Evolutionary conservation across 2,329 filamentous ascomycete genomes (phyloP), one percentile per base, ranked within the genome.

Genomic region (Aspergillus texensis): DNA sequence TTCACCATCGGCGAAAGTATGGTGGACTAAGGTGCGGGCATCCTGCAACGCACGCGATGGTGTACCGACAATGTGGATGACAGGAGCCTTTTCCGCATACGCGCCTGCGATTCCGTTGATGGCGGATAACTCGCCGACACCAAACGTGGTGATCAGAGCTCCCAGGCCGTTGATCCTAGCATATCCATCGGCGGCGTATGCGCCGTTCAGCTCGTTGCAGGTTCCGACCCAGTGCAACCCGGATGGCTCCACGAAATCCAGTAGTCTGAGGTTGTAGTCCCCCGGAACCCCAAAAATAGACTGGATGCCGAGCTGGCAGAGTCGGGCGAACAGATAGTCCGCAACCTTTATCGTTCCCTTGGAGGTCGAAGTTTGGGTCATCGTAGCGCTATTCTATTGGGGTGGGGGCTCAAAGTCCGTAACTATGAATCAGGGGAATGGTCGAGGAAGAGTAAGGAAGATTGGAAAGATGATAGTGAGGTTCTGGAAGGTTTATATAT

Each of bases 51-150:
- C 63, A 0, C 81, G 77, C 3, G 75, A 70, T 2, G 86, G 84
- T 0, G 82, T 83, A 0, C 86, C 86, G 24, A 88, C 85, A 57
- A 89, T 82, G 68, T 89, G 86, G 4, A 88, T 82, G 6, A 93
- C 82, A 1, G 90, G 89, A 3, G 91, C 88, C 68, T 86, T 85
- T 76, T 94, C 91, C 0, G 90, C 89, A 77, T 86, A 93, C 43
- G 90, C 86, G 16, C 91, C 91, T 1, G 90, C 91, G 58, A 92
- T 78, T 32, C 88, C 91, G 71, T 92, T 92, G 72, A 93, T 82
- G 59, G 90, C 89, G 2, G 90, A 92, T 6, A 85, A 74, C 68
- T 85, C 83, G 6, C 83, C 91, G 4, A 93, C 90, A 57, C 91
- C 91, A 66, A 71, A 68, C 24, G 70, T 70, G 21, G 69, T 76